Percentiles rank a stretch among this genome's conserved stretches.
phyloP scores from a whole-genome alignment of 331 rosid genomes.

The Cucumis variabilis region DNA sequence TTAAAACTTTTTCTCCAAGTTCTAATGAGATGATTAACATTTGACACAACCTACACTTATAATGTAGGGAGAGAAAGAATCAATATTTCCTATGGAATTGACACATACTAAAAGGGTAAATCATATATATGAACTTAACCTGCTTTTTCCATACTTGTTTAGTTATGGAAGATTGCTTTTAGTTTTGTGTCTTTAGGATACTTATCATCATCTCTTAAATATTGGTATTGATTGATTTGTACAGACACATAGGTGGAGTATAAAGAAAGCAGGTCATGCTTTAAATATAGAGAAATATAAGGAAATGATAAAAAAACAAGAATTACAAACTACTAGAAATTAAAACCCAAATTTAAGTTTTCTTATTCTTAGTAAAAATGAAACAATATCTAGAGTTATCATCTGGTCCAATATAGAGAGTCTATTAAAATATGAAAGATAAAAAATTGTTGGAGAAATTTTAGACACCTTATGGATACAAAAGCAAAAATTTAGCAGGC shows the following conservation, averaged over 20 bases:
- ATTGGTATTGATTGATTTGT: not conserved
- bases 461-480: too few relatives aligned
- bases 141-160: not conserved
- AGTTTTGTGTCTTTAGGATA: not conserved
- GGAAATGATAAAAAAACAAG: too few relatives aligned
- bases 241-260: constrained; percentile 54
- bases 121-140: not conserved
- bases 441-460: too few relatives aligned
- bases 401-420: too few relatives aligned
- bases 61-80: constrained; percentile 92
- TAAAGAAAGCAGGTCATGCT: too few relatives aligned
- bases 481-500: too few relatives aligned
- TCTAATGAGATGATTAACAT: not conserved
- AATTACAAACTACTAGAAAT: too few relatives aligned
- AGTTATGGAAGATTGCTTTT: not conserved
- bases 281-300: too few relatives aligned
- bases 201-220: not conserved
- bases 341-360: too few relatives aligned
- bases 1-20: not conserved
- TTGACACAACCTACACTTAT: constrained; percentile 73
- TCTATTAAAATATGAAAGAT: too few relatives aligned
- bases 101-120: constrained; percentile 79
- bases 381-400: too few relatives aligned
- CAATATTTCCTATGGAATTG: constrained; percentile 83
- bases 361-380: too few relatives aligned